These are phyloP conservation scores for Raddia distichophylla DNA, from an alignment of 176 grass and related monocot genomes.

Conservation along the genomic window DNA sequence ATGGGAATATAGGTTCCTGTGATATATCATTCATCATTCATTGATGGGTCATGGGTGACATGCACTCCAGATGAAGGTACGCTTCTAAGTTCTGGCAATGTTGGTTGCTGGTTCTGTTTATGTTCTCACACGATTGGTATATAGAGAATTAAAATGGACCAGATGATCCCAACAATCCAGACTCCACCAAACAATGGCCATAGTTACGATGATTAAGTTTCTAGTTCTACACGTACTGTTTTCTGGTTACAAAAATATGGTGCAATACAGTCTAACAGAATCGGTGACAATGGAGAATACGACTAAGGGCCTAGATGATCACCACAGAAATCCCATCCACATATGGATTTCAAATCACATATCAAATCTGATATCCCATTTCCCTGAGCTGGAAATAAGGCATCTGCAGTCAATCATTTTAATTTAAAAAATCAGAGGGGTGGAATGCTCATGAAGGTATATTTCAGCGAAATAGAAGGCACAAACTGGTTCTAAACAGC, in stretches of 20 bases:
- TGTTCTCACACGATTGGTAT: neutral
- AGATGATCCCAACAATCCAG: conserved; percentile 13
- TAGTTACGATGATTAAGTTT: neutral
- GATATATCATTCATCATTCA: neutral
- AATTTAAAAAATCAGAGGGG: conserved; percentile 15
- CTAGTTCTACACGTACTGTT: neutral
- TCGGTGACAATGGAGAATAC: neutral
- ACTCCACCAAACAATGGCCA: neutral
- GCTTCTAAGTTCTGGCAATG: neutral
- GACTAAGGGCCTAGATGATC: neutral
- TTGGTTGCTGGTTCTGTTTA: neutral
- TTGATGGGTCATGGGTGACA: neutral
- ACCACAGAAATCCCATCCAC: conserved; percentile 6
- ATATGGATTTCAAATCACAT: conserved; percentile 43
- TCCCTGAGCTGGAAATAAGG: conserved; percentile 90
- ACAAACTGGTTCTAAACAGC: no score
- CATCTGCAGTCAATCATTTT: conserved; percentile 60
- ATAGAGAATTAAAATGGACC: neutral
- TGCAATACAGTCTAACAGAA: conserved; percentile 26
- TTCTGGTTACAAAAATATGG: conserved; percentile 25
- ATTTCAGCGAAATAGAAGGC: neutral
- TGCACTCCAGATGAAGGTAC: neutral
- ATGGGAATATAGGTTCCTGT: no score
- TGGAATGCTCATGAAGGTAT: no score
- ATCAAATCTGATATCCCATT: conserved; percentile 35